phyloP scores from a whole-genome alignment of 495 filamentous ascomycete genomes.

The Xylaria intraflava region DNA sequence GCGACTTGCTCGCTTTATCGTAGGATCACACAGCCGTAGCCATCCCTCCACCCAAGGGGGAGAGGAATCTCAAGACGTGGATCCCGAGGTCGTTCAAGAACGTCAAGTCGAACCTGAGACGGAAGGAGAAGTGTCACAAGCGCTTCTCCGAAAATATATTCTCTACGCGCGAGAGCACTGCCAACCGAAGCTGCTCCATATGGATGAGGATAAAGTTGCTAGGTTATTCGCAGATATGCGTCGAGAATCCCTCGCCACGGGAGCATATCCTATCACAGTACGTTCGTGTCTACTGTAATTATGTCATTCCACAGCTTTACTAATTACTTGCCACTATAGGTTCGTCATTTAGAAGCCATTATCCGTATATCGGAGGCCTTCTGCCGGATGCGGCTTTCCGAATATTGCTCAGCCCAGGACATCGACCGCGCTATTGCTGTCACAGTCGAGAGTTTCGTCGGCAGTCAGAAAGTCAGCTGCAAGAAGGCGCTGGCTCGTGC shows the following conservation, averaged over 20 bases:
- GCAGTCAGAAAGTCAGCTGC: conserved; percentile 92
- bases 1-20: conserved; percentile 88
- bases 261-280: conserved; percentile 97
- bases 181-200: conserved; percentile 89
- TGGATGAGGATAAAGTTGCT: conserved; percentile 96
- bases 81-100: conserved; percentile 38
- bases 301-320: background rate
- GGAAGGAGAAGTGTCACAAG: conserved; percentile 81
- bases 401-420: conserved; percentile 82
- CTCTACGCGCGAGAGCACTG: conserved; percentile 89
- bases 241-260: conserved; percentile 82
- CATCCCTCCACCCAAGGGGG: conserved; percentile 63
- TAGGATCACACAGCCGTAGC: conserved; percentile 83
- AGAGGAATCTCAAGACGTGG: conserved; percentile 54
- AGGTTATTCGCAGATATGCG: conserved; percentile 95
- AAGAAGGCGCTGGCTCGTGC: conserved; percentile 95
- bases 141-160: conserved; percentile 93
- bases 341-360: conserved; percentile 95
- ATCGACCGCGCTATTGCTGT: conserved; percentile 97
- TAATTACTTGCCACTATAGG: conserved; percentile 45
- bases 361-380: conserved; percentile 90
- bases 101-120: conserved; percentile 51
- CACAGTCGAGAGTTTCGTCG: conserved; percentile 92
- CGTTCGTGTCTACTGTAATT: conserved; percentile 25
- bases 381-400: conserved; percentile 90